Conservation (phyloP, 2,329 filamentous ascomycete species). For the Colletotrichum noveboracense region DNA sequence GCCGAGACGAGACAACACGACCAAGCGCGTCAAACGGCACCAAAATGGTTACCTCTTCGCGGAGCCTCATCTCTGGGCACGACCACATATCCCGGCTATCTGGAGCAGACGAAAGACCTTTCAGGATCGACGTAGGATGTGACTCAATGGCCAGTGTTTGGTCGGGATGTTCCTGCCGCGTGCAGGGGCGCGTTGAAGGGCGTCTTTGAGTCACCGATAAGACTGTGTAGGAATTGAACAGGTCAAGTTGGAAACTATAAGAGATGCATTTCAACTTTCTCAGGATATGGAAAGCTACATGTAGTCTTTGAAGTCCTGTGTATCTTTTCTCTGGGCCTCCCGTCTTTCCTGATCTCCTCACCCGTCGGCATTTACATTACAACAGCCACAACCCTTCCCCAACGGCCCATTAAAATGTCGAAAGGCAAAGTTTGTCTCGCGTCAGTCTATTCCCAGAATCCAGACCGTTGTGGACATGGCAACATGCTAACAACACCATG, state of each 20-base stretch:
- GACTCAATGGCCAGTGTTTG: rapidly evolving
- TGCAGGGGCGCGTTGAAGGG: background rate
- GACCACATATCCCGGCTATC: background rate
- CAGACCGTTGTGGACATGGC: background rate
- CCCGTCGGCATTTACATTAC: too few species aligned
- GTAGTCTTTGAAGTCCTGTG: background rate
- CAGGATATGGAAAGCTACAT: background rate
- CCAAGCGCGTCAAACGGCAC: background rate
- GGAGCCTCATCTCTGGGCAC: background rate
- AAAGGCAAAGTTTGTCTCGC: conserved; percentile 7
- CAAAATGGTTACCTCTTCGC: background rate
- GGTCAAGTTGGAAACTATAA: background rate
- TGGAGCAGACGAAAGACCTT: background rate
- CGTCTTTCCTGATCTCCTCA: background rate
- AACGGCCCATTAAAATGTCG: background rate
- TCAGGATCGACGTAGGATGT: rapidly evolving
- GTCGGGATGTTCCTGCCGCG: background rate
- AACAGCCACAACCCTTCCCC: background rate
- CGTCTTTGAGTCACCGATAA: background rate
- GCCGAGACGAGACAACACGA: background rate
- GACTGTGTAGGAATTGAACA: background rate
- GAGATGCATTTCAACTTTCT: background rate
- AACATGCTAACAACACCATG: background rate
- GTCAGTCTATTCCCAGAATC: background rate
- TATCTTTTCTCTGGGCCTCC: background rate